These are phyloP conservation scores for Mycena maculata DNA, from an alignment of 768 basidiomycete genomes.

Conservation along the genomic window DNA sequence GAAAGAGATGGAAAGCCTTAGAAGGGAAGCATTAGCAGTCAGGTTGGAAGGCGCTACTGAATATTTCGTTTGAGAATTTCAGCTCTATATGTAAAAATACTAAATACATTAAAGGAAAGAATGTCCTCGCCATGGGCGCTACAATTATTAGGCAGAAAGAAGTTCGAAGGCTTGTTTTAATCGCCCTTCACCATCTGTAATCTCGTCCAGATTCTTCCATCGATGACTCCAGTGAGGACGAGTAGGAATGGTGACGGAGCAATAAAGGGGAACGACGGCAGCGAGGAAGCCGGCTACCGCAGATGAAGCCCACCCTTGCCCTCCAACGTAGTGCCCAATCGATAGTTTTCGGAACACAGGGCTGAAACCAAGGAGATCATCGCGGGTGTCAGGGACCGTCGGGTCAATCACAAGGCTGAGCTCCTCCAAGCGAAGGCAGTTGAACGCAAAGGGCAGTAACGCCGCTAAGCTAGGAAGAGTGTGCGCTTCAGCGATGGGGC, in stretches of 20 bases:
- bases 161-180: slow-evolving; percentile 6
- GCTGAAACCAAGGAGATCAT: neutral
- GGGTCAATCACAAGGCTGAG: slow-evolving; percentile 8
- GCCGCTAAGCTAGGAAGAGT: neutral
- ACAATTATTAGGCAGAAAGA: neutral
- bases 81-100: too few species aligned
- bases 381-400: neutral
- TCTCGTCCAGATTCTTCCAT: neutral
- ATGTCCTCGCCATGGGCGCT: too few species aligned
- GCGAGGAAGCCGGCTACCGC: slow-evolving; percentile 3
- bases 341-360: slow-evolving; percentile 8
- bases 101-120: too few species aligned
- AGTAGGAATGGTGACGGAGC: neutral
- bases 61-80: too few species aligned
- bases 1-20: too few species aligned
- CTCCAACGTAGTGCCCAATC: neutral
- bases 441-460: neutral
- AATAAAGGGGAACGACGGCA: neutral
- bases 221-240: neutral
- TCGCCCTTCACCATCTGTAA: neutral
- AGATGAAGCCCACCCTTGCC: neutral
- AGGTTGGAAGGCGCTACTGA: too few species aligned
- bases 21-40: too few species aligned
- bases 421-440: slow-evolving; percentile 10
- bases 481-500: neutral